A percentile compares a stretch with the other conserved stretches of the same genome.
These are phyloP conservation scores for Sclerotinia borealis DNA, from an alignment of 2,329 filamentous ascomycete species.

Conservation along the genomic window DNA sequence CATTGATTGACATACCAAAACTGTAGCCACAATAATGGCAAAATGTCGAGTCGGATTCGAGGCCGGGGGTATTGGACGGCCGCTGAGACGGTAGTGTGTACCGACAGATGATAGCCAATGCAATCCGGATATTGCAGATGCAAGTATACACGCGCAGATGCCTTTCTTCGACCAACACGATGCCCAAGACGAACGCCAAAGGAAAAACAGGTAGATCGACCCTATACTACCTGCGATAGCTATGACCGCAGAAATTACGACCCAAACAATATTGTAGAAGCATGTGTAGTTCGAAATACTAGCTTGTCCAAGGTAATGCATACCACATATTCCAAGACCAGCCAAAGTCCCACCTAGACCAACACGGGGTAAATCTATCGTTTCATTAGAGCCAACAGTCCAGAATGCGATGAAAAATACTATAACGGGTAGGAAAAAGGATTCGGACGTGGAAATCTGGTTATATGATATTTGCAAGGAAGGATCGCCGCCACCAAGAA, in stretches of 20 bases:
- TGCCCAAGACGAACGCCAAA: conserved; percentile 69
- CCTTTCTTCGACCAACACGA: conserved; percentile 70
- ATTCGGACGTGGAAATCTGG: conserved; percentile 63
- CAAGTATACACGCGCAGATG: conserved; percentile 60
- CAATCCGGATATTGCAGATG: conserved; percentile 75
- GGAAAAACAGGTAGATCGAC: conserved; percentile 70
- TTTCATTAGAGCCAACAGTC: conserved; percentile 55
- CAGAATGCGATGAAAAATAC: conserved; percentile 70
- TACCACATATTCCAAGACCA: conserved; percentile 70
- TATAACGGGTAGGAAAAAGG: conserved; percentile 72
- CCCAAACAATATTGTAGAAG: conserved; percentile 47
- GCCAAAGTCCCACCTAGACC: conserved; percentile 60
- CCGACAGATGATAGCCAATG: conserved; percentile 75
- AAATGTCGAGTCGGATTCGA: conserved; percentile 8
- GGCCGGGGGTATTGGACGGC: conserved; percentile 33
- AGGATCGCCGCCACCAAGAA: conserved; percentile 56
- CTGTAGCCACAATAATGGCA: conserved; percentile 24
- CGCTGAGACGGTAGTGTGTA: conserved; percentile 57
- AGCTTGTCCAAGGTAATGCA: conserved; percentile 85
- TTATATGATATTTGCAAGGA: conserved; percentile 70
- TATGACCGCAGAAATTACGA: conserved; percentile 65
- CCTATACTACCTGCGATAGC: conserved; percentile 65
- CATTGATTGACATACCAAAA: conserved; percentile 12
- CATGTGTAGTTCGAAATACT: conserved; percentile 73
- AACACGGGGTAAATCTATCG: conserved; percentile 52